These are phyloP conservation scores for Annulohypoxylon maeteangense DNA, from an alignment of 495 filamentous ascomycete genomes.

Conservation along the genomic window DNA sequence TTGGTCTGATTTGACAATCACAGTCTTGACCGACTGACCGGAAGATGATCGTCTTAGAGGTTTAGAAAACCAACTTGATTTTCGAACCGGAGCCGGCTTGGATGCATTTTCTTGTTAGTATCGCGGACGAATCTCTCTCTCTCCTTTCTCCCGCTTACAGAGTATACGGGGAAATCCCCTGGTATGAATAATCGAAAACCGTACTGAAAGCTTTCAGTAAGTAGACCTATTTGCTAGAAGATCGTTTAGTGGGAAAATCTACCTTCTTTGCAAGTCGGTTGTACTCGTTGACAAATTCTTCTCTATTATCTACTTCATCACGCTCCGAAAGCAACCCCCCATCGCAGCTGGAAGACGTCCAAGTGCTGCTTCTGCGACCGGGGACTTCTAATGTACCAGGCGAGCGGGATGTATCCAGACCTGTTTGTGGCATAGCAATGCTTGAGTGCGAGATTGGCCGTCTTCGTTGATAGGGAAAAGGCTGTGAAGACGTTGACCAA, in stretches of 20 bases:
- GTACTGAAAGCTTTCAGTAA: slow-evolving; percentile 45
- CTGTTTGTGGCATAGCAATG: slow-evolving; percentile 35
- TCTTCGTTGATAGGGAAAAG: slow-evolving; percentile 32
- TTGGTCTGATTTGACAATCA: slow-evolving; percentile 26
- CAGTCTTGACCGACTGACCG: slow-evolving; percentile 25
- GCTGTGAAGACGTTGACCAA: slow-evolving; percentile 27
- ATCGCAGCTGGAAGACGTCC: slow-evolving; percentile 58
- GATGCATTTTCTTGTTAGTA: slow-evolving; percentile 1
- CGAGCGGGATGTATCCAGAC: slow-evolving; percentile 12
- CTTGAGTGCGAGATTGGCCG: slow-evolving; percentile 36
- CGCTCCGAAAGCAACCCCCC: slow-evolving; percentile 47
- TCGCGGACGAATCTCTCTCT: background rate
- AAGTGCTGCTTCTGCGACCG: slow-evolving; percentile 52
- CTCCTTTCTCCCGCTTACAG: slow-evolving; percentile 25
- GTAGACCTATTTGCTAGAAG: background rate
- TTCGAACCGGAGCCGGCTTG: slow-evolving; percentile 24
- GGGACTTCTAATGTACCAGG: slow-evolving; percentile 18
- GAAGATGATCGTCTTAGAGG: slow-evolving; percentile 40
- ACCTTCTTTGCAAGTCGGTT: slow-evolving; percentile 66
- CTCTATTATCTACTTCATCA: slow-evolving; percentile 56
- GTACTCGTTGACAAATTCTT: slow-evolving; percentile 61
- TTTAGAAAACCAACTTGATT: slow-evolving; percentile 44
- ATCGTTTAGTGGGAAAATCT: background rate
- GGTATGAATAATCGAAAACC: slow-evolving; percentile 51
- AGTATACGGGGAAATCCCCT: slow-evolving; percentile 34